These are phyloP conservation scores for Podospora pseudocomata DNA, from an alignment of 495 filamentous ascomycete species.

Conservation along the genomic window DNA sequence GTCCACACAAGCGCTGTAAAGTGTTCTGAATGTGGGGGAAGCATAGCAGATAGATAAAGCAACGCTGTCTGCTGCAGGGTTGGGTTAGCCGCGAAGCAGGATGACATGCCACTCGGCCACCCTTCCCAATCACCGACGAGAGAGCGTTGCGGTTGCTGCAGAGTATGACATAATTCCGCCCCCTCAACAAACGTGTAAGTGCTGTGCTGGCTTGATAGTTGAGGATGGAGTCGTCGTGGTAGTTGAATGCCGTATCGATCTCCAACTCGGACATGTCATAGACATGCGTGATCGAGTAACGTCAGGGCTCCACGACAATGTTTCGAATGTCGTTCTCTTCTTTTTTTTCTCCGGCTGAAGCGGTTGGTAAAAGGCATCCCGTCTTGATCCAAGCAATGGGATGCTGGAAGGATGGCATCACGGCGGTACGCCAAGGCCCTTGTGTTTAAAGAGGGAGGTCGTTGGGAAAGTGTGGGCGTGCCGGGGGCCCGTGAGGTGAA, in stretches of 20 bases:
- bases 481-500: neutral
- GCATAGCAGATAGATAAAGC: neutral
- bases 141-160: neutral
- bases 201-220: neutral
- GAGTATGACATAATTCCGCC: slow-evolving; percentile 21
- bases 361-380: neutral
- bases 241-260: slow-evolving; percentile 3
- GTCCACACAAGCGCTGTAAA: neutral
- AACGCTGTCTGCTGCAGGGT: slow-evolving; percentile 14
- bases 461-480: neutral
- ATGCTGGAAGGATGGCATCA: neutral
- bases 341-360: neutral
- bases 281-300: neutral
- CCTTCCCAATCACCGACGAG: slow-evolving; percentile 5
- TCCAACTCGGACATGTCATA: neutral
- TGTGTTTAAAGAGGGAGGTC: slow-evolving; percentile 4
- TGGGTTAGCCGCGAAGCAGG: slow-evolving; percentile 7
- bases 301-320: neutral
- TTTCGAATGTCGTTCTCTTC: neutral
- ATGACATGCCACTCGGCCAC: slow-evolving; percentile 11
- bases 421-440: neutral
- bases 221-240: neutral
- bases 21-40: slow-evolving; percentile 2
- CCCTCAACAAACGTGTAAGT: neutral
- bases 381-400: neutral